Conservation (phyloP, 495 filamentous ascomycete genomes). For the Cenococcum geophilum region DNA sequence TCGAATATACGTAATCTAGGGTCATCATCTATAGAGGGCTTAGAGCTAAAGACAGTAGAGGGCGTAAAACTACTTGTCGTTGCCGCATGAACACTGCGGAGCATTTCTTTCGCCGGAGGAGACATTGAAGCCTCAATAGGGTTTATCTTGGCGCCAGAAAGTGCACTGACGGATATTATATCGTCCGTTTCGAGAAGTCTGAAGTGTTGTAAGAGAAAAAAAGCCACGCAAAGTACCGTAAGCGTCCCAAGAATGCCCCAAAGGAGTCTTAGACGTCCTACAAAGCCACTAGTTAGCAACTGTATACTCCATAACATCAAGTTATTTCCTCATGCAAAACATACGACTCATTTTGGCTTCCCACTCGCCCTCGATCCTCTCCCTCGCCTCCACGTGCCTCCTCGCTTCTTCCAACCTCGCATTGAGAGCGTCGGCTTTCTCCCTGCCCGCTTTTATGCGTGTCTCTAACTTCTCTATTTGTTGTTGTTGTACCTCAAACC, state of each 20-base stretch:
- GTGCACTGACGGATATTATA: background rate
- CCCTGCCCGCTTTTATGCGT: constrained; percentile 57
- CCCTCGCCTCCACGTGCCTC: constrained; percentile 62
- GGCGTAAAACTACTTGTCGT: background rate
- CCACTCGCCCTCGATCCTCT: constrained; percentile 64
- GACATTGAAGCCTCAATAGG: constrained; percentile 23
- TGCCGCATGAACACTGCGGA: constrained; percentile 8
- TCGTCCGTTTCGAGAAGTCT: background rate
- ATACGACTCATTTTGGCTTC: constrained; percentile 54
- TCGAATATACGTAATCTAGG: constrained; percentile 23
- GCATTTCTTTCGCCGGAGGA: constrained; percentile 20
- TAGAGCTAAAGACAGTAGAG: background rate
- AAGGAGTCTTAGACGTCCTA: constrained; percentile 25
- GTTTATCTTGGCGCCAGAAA: background rate
- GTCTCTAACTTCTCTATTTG: constrained; percentile 60
- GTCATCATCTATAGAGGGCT: constrained; percentile 9
- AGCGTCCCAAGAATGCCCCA: constrained; percentile 26
- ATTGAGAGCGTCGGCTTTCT: constrained; percentile 58
- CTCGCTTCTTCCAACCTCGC: constrained; percentile 60
- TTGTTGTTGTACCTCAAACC: constrained; percentile 64
- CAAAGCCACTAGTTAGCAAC: constrained; percentile 2
- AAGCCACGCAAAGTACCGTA: constrained; percentile 6
- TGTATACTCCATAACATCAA: background rate
- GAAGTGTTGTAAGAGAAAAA: constrained; percentile 21
- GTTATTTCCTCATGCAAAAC: constrained; percentile 8